These are phyloP conservation scores for Scorias spongiosa DNA, from an alignment of 2,329 filamentous ascomycete genomes.

Conservation along the genomic window DNA sequence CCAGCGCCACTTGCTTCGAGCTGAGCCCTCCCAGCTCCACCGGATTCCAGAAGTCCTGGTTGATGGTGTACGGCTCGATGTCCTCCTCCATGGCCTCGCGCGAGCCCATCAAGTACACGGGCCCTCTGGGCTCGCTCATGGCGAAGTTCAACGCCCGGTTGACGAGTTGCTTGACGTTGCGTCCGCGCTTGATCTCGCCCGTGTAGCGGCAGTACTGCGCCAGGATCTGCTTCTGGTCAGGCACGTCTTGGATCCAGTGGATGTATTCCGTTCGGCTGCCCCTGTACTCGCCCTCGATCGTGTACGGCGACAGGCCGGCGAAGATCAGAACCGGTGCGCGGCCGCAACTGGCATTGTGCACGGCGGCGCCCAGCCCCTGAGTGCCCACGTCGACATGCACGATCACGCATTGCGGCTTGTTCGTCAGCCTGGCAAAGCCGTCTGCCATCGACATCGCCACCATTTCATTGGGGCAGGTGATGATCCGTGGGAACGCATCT, in stretches of 20 bases:
- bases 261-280: constrained; percentile 72
- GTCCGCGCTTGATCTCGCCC: constrained; percentile 68
- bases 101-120: constrained; percentile 64
- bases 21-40: constrained; percentile 52
- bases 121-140: constrained; percentile 59
- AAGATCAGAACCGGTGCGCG: constrained; percentile 64
- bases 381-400: constrained; percentile 73
- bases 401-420: constrained; percentile 61
- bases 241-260: constrained; percentile 75
- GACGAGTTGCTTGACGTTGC: constrained; percentile 80
- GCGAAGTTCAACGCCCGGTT: constrained; percentile 75
- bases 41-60: constrained; percentile 55
- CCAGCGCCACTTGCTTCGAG: constrained; percentile 37
- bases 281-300: constrained; percentile 60
- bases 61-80: constrained; percentile 53
- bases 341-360: constrained; percentile 65
- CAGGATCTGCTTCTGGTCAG: constrained; percentile 66
- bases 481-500: constrained; percentile 53
- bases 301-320: constrained; percentile 62
- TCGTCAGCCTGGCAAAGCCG: constrained; percentile 58
- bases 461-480: constrained; percentile 78
- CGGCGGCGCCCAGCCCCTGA: constrained; percentile 59
- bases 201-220: constrained; percentile 74
- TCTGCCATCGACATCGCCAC: constrained; percentile 75
- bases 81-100: constrained; percentile 79